Evolutionary conservation across 1,284 basidiomycete species (phyloP).

Genomic region (Gastroboletus turbinatus): DNA sequence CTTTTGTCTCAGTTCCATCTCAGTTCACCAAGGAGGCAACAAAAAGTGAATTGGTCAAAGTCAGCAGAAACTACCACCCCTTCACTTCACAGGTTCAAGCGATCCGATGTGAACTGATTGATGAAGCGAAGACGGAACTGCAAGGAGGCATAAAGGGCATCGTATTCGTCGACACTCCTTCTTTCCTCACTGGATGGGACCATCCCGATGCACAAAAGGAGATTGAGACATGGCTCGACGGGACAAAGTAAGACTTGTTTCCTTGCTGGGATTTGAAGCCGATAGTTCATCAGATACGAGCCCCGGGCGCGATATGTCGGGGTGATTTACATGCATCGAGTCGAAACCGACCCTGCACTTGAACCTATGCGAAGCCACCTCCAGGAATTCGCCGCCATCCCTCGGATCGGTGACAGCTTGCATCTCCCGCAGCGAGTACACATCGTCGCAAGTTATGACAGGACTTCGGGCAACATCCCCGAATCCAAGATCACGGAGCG

Average conservation of each 20-base stretch:
- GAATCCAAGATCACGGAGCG: conserved; percentile 7
- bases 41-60: not conserved
- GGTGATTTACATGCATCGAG: conserved; percentile 25
- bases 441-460: conserved; percentile 17
- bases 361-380: conserved; percentile 14
- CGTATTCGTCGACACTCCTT: conserved; percentile 25
- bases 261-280: not conserved
- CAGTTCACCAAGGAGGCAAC: conserved; percentile 22
- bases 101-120: conserved; percentile 18
- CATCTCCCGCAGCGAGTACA: not conserved
- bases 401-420: not conserved
- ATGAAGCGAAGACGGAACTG: conserved; percentile 10
- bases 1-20: not conserved
- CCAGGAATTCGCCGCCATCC: not conserved
- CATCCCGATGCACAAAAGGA: conserved; percentile 9
- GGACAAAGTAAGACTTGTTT: not conserved
- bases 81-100: conserved; percentile 16
- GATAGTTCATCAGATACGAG: conserved; percentile 4
- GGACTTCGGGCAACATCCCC: conserved; percentile 2
- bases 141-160: conserved; percentile 7
- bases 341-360: conserved; percentile 17
- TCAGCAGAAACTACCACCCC: conserved; percentile 14
- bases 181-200: conserved; percentile 15
- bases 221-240: conserved; percentile 7
- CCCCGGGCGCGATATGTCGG: conserved; percentile 9